Evolutionary conservation across 305 asterid species (phyloP), one percentile per base, ranked within the genome.

Genomic region (Rubia peregrina): DNA sequence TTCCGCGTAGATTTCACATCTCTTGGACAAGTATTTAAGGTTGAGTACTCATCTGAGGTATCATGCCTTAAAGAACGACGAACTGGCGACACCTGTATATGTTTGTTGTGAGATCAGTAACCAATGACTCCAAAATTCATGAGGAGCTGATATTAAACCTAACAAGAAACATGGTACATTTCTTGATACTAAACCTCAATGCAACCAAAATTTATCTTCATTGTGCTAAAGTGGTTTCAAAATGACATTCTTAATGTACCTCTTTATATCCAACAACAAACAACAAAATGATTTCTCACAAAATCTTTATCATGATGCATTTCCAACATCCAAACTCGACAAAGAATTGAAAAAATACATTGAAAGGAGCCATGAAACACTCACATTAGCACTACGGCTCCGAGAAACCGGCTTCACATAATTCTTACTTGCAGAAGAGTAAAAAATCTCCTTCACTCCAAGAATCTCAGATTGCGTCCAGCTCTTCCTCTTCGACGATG

Each of bases 401-500:
- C 72, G 75, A 51, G 81, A 73, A 6, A 77, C 68, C 7, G 83
- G 74, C 69, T 70, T 86, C 53, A 71, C 80, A 64, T 83, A 85
- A 2, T 77, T 80, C 69, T 83, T 89, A 48, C 55, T 75, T 56
- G 66, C 81, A 0, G 92, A 83, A 55, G 95, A 87, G 75, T 84
- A 84, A 61, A 80, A 85, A 55, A 84, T 83, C 59, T 85, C 87
- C 73, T 84, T 83, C 2, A 77, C 82, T 38, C 80, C 84, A 61
- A 82, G 65, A 55, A 82, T 80, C 22, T 89, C 93, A 0, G 91
- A 83, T 36, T 84, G 85, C 7, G 76, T 83, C 97, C 97, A 90
- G 85, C 94, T 89, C 74, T 88, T 80, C 74, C 97, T 75, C 84
- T 79, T 88, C 8, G 83, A 76, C 4, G 85, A 74, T 4, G 86